Evolutionary conservation across 2,329 filamentous ascomycete species (phyloP).

Genomic region (Botrytis sinoallii): DNA sequence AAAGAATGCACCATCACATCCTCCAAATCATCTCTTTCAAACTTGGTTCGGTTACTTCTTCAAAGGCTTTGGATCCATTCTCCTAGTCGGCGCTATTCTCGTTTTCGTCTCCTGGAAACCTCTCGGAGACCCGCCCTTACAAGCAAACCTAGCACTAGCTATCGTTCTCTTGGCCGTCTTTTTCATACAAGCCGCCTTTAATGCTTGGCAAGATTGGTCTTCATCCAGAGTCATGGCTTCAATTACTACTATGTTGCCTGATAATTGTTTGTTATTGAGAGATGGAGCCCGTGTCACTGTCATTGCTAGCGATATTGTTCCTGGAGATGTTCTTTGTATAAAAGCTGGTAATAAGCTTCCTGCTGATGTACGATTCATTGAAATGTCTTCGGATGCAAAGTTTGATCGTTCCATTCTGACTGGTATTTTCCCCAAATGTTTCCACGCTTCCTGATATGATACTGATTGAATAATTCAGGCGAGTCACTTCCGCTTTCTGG

Average conservation of each 20-base stretch:
- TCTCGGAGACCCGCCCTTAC: slow-evolving; percentile 64
- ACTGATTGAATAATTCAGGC: slow-evolving; percentile 30
- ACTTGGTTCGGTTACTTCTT: slow-evolving; percentile 62
- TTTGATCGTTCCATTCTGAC: slow-evolving; percentile 72
- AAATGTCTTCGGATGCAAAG: slow-evolving; percentile 65
- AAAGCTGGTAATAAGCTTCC: slow-evolving; percentile 71
- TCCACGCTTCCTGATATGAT: not conserved
- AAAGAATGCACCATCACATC: slow-evolving; percentile 61
- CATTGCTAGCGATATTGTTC: slow-evolving; percentile 59
- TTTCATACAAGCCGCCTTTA: slow-evolving; percentile 64
- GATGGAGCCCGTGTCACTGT: slow-evolving; percentile 52
- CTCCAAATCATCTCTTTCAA: slow-evolving; percentile 41
- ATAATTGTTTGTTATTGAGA: slow-evolving; percentile 62
- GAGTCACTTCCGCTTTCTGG: slow-evolving; percentile 63
- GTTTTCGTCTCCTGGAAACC: slow-evolving; percentile 75
- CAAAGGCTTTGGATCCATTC: slow-evolving; percentile 69
- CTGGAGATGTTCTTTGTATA: slow-evolving; percentile 65
- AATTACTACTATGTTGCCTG: slow-evolving; percentile 75
- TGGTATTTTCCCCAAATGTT: slow-evolving; percentile 30
- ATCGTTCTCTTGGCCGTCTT: slow-evolving; percentile 70
- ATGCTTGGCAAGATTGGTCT: slow-evolving; percentile 70
- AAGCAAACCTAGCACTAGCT: slow-evolving; percentile 67
- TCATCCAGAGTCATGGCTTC: slow-evolving; percentile 72
- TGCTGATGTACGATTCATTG: slow-evolving; percentile 67
- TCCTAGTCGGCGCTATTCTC: slow-evolving; percentile 64